These are phyloP conservation scores for Yamadazyma takamatsuzukensis DNA, from an alignment of 805 yeast species.

Conservation along the genomic window DNA sequence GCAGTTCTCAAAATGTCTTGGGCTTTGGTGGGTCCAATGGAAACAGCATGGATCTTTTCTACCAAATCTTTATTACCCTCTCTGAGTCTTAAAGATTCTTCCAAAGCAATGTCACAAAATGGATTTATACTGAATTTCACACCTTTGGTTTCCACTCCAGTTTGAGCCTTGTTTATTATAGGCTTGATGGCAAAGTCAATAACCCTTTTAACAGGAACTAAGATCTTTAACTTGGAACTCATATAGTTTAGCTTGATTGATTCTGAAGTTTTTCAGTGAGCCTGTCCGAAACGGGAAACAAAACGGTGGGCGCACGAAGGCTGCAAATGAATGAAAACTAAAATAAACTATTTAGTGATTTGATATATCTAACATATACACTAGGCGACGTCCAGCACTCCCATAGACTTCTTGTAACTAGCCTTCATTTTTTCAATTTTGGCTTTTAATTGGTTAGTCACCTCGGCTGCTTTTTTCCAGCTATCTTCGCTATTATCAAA, in stretches of 20 bases:
- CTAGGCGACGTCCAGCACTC: too few species aligned
- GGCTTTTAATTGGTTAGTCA: constrained; percentile 79
- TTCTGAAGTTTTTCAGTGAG: constrained; percentile 1
- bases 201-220: constrained; percentile 94
- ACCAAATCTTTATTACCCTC: constrained; percentile 64
- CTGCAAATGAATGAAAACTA: too few species aligned
- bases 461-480: constrained; percentile 90
- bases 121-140: constrained; percentile 93
- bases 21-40: constrained; percentile 82
- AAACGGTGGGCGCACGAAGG: too few species aligned
- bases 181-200: constrained; percentile 94
- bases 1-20: constrained; percentile 88
- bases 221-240: constrained; percentile 56
- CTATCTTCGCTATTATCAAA: constrained; percentile 52
- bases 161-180: constrained; percentile 78
- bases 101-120: constrained; percentile 96
- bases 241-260: constrained; percentile 10
- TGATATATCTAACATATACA: too few species aligned
- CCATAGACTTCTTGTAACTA: constrained; percentile 28
- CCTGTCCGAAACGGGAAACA: constrained; percentile 10
- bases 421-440: constrained; percentile 89
- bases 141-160: constrained; percentile 84
- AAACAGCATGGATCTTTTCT: constrained; percentile 83
- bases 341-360: too few species aligned
- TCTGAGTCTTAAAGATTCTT: constrained; percentile 81